These are phyloP conservation scores for Pseudomassariella vexata DNA, from an alignment of 2,329 filamentous ascomycete genomes.

Conservation along the genomic window DNA sequence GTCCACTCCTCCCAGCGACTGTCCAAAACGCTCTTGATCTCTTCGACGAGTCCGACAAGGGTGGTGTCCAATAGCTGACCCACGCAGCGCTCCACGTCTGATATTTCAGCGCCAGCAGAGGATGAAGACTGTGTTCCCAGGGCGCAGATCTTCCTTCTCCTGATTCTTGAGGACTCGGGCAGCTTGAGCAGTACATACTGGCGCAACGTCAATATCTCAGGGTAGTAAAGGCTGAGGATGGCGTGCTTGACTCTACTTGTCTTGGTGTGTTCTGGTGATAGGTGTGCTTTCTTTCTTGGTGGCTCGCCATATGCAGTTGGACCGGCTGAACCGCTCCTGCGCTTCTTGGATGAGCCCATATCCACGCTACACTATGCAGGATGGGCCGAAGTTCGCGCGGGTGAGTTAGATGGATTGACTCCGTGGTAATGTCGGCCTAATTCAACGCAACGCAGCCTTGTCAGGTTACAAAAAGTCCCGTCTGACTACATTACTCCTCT, in stretches of 20 bases:
- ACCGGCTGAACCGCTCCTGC: neutral
- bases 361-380: too few species aligned
- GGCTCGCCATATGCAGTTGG: neutral
- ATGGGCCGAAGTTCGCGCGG: too few species aligned
- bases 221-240: conserved; percentile 65
- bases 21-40: conserved; percentile 23
- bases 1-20: conserved; percentile 50
- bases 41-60: conserved; percentile 52
- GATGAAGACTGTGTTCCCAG: conserved; percentile 30
- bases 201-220: conserved; percentile 59
- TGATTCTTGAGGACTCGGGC: conserved; percentile 58
- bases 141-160: conserved; percentile 49
- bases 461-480: too few species aligned
- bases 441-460: too few species aligned
- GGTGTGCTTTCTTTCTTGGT: neutral
- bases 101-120: conserved; percentile 9
- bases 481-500: too few species aligned
- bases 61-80: conserved; percentile 61
- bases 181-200: conserved; percentile 63
- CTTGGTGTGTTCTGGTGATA: neutral
- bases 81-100: conserved; percentile 36
- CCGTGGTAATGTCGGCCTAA: too few species aligned
- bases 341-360: conserved; percentile 4
- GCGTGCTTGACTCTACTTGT: conserved; percentile 40
- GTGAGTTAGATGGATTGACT: too few species aligned